phyloP scores from a whole-genome alignment of 139 green algal genomes.

The Micractinium conductrix region DNA sequence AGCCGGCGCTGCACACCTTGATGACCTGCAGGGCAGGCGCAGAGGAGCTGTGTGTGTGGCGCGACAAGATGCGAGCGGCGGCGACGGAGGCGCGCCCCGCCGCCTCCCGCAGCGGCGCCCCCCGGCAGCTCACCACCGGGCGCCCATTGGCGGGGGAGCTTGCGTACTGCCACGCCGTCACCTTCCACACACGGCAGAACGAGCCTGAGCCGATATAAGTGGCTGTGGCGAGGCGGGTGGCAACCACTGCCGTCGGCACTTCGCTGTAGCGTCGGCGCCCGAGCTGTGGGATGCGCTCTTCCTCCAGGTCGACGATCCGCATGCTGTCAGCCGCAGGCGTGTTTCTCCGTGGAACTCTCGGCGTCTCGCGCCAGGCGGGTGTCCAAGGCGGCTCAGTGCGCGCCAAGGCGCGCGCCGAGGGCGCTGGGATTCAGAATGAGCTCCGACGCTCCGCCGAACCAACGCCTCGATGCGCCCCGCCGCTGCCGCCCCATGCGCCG shows the following conservation, averaged over 20 bases:
- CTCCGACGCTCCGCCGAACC: too few relatives aligned
- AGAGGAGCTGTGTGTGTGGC: background rate
- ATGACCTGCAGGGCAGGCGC: background rate
- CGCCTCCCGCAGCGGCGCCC: background rate
- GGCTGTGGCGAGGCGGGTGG: background rate
- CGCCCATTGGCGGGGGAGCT: background rate
- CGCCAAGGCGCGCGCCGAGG: too few relatives aligned
- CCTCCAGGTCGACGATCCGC: background rate
- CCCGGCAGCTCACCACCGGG: background rate
- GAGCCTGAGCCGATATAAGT: background rate
- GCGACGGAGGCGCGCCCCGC: too few relatives aligned
- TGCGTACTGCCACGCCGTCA: background rate
- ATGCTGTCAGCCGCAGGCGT: background rate
- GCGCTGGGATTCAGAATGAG: too few relatives aligned
- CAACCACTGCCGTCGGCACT: background rate
- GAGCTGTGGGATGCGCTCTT: slow-evolving; percentile 13
- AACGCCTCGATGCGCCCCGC: too few relatives aligned
- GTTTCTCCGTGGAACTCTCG: too few relatives aligned
- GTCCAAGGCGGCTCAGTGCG: too few relatives aligned
- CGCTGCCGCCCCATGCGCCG: too few relatives aligned
- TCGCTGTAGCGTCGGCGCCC: too few relatives aligned
- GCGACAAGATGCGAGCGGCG: too few relatives aligned
- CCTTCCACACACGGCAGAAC: slow-evolving; percentile 12
- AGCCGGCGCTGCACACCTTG: slow-evolving; percentile 24
- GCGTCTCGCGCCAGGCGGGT: too few relatives aligned